These are phyloP conservation scores for Kwoniella newhampshirensis DNA, from an alignment of 768 basidiomycete genomes.

Conservation along the genomic window DNA sequence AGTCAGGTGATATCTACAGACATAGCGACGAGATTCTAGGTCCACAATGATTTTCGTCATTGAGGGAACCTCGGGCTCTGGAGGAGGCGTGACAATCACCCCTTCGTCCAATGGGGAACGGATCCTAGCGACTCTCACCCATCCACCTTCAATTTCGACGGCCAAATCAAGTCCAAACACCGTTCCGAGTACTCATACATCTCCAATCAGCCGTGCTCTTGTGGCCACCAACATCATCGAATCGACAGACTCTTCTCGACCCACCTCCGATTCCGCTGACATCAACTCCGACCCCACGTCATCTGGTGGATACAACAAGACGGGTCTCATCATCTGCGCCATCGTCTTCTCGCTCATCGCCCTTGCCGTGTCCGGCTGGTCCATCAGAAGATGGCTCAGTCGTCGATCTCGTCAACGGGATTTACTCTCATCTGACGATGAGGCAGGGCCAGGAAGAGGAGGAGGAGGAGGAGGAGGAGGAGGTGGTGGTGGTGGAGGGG, in stretches of 20 bases:
- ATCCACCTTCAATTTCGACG: no score
- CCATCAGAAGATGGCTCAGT: neutral
- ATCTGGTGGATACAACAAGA: conserved; percentile 8
- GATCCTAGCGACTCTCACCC: no score
- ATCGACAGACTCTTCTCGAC: no score
- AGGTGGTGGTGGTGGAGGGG: neutral
- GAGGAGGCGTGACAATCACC: neutral
- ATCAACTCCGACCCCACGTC: no score
- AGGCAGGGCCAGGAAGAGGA: neutral
- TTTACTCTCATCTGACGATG: neutral
- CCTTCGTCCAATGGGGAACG: neutral
- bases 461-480: conserved; percentile 1
- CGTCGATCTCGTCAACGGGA: neutral
- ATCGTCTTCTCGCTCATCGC: conserved; percentile 1
- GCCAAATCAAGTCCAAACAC: no score
- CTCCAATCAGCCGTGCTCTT: no score
- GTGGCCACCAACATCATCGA: no score
- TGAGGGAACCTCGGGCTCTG: conserved; percentile 1
- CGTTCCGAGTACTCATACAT: no score
- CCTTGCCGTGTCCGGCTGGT: conserved; percentile 9
- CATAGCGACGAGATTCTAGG: no score
- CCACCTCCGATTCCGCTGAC: no score
- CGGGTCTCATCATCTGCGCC: conserved; percentile 12
- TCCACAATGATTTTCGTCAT: conserved; percentile 20
- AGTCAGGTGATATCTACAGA: no score